Evolutionary conservation across 208 protist genomes (phyloP).

Genomic region (Wallacemonas sp.): DNA sequence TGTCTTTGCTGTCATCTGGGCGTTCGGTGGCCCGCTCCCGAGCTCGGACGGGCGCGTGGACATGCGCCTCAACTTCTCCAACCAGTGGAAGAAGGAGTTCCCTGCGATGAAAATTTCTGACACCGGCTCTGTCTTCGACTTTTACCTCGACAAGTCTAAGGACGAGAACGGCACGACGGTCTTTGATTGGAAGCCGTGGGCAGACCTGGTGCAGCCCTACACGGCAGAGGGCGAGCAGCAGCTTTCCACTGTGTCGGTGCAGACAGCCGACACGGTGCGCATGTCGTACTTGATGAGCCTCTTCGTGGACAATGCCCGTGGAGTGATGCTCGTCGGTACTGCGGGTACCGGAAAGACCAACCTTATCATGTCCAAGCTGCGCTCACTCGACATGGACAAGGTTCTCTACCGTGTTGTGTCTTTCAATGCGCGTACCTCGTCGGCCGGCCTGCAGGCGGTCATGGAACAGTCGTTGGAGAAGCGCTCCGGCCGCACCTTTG

Average conservation of each 20-base stretch:
- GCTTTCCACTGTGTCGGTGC: constrained; percentile 92
- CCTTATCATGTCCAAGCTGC: constrained; percentile 96
- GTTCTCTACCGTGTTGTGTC: constrained; percentile 93
- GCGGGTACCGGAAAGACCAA: constrained; percentile 98
- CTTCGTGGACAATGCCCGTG: constrained; percentile 92
- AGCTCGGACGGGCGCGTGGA: constrained; percentile 94
- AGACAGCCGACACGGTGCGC: constrained; percentile 95
- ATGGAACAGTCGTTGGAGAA: constrained; percentile 97
- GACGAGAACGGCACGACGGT: constrained; percentile 67
- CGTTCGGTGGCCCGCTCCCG: constrained; percentile 95
- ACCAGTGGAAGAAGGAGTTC: constrained; percentile 95
- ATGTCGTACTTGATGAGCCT: constrained; percentile 95
- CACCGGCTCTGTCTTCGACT: constrained; percentile 95
- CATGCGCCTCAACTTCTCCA: constrained; percentile 94
- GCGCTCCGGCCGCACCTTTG: constrained; percentile 95
- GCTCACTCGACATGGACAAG: constrained; percentile 90
- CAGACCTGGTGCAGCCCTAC: constrained; percentile 92
- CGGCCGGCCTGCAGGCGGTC: constrained; percentile 92
- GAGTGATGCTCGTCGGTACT: constrained; percentile 96
- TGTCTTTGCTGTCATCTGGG: constrained; percentile 97
- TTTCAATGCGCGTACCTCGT: constrained; percentile 96
- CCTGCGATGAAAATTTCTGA: constrained; percentile 92
- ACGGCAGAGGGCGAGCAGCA: constrained; percentile 79
- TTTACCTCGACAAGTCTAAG: constrained; percentile 93
- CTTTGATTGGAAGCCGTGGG: constrained; percentile 93